Base-by-base conservation (phyloP, 139 green algal species). In the Pleodorina starrii region DNA sequence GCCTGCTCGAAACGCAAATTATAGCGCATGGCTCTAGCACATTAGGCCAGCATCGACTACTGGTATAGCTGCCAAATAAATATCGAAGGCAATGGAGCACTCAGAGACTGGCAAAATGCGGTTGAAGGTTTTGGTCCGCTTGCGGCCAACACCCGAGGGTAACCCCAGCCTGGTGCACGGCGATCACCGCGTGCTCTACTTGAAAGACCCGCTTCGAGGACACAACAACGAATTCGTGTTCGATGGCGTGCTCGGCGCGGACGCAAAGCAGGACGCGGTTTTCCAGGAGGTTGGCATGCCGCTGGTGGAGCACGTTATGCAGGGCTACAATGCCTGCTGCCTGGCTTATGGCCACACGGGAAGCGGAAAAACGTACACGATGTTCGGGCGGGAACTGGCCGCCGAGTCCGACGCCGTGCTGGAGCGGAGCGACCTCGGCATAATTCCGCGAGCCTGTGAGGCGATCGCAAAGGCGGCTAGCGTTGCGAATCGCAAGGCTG, bases 281-380 rank as follows among this genome's bases (percentile, higher is more conserved):
- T 92, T 90, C 66, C 14, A 78, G 0, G 83, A 88, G 14, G 74
- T 92, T 48, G 89, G 79, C 44, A 46, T 48, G 36, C 81, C 88
- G 2, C 46, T 89, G 0, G 50, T 76, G 9, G 89, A 95, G 51
- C 90, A 95, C 60, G 92, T 90, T 3, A 46, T 94, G 85, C 81
- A 90, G 35, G 92, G 93, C 17, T 95, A 93, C 90, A 94, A 94
- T n/a, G 90, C 91, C 0, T 95, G 93, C 88, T 90, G 75, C 50
- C 92, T 95, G 71, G 93, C 93, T 5, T 95, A 94, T 54, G 93
- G 93, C 1, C 93, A 95, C 54, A 95, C 93, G 16, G 91, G 93
- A 35, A 90, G 77, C 36, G 93, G 93, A 10, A 95, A 95, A 87
- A 94, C 93, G 2, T 90, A 91, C 78, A 91, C 68, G 38, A 93